A percentile compares a stretch with the other conserved stretches of the same genome.
These are phyloP conservation scores for Anthracocystis walkeri DNA, from an alignment of 1,284 basidiomycete species.

Conservation along the genomic window DNA sequence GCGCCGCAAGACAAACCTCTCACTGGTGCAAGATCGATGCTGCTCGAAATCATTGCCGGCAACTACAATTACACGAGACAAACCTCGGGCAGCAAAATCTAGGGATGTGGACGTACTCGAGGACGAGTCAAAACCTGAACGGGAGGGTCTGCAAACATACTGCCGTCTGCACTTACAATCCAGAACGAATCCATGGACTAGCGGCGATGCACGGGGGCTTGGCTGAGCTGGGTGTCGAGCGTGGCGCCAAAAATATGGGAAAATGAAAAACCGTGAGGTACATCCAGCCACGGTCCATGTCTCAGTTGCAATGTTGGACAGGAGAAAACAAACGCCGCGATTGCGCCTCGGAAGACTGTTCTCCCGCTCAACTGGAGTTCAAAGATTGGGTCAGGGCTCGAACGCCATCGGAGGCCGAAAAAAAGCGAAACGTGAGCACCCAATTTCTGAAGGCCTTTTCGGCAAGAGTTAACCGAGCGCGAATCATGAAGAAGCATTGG, in stretches of 20 bases:
- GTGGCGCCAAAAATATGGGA: neutral
- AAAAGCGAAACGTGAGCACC: neutral
- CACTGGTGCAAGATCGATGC: neutral
- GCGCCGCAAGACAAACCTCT: neutral
- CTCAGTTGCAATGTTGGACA: constrained; percentile 27
- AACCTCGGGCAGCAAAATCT: too few relatives aligned
- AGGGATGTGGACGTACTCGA: too few relatives aligned
- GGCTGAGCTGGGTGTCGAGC: neutral
- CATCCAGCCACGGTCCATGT: constrained; percentile 2
- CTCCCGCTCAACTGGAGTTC: neutral
- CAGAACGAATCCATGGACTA: too few relatives aligned
- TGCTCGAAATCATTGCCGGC: neutral
- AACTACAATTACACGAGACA: too few relatives aligned
- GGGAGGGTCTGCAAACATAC: too few relatives aligned
- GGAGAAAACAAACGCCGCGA: constrained; percentile 9
- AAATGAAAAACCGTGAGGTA: neutral
- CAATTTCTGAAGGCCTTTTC: neutral
- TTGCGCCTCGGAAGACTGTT: neutral
- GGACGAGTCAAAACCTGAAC: too few relatives aligned
- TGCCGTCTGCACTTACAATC: too few relatives aligned
- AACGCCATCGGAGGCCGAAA: constrained; percentile 4
- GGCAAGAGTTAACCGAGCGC: constrained; percentile 4
- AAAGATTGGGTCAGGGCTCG: neutral
- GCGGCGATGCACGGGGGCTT: neutral
- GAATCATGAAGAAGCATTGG: constrained; percentile 2